phyloP scores from a whole-genome alignment of 1,139 yeast genomes.

The Zygoascus hellenicus region DNA sequence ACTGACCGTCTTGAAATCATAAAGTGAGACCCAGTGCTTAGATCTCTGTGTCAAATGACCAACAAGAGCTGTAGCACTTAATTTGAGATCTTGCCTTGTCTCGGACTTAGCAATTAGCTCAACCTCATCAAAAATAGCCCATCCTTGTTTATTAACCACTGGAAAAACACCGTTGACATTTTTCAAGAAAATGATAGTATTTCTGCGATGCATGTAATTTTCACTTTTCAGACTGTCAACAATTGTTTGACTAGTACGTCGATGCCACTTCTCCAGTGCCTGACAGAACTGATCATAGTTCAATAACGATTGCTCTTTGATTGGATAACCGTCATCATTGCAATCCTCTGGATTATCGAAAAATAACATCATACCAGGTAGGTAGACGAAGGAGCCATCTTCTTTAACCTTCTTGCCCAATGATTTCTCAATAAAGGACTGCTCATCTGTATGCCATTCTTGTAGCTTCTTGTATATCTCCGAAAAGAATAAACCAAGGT shows the following conservation, averaged over 20 bases:
- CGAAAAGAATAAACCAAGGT: constrained; percentile 68
- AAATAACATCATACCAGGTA: constrained; percentile 26
- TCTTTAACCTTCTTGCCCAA: constrained; percentile 22
- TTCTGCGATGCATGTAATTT: constrained; percentile 77
- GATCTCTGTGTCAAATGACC: constrained; percentile 64
- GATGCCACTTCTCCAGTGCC: constrained; percentile 53
- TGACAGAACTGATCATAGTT: constrained; percentile 39
- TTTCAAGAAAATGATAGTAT: constrained; percentile 72
- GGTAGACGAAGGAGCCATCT: constrained; percentile 15
- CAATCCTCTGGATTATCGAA: constrained; percentile 17
- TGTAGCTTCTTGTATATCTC: constrained; percentile 47
- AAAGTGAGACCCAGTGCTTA: constrained; percentile 47
- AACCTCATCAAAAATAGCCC: constrained; percentile 44
- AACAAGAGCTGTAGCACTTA: constrained; percentile 70
- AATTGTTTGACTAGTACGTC: constrained; percentile 43
- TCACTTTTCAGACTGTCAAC: constrained; percentile 46
- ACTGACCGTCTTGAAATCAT: constrained; percentile 25
- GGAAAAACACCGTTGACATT: constrained; percentile 65
- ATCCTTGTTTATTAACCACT: constrained; percentile 62
- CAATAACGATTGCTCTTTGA: constrained; percentile 24
- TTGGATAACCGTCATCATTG: constrained; percentile 15
- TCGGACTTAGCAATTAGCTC: constrained; percentile 49
- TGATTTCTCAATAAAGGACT: constrained; percentile 29
- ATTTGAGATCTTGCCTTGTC: constrained; percentile 69
- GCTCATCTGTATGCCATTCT: constrained; percentile 38